Evolutionary conservation across 2,329 filamentous ascomycete genomes (phyloP).

Genomic region (Teratosphaeriaceae sp.): DNA sequence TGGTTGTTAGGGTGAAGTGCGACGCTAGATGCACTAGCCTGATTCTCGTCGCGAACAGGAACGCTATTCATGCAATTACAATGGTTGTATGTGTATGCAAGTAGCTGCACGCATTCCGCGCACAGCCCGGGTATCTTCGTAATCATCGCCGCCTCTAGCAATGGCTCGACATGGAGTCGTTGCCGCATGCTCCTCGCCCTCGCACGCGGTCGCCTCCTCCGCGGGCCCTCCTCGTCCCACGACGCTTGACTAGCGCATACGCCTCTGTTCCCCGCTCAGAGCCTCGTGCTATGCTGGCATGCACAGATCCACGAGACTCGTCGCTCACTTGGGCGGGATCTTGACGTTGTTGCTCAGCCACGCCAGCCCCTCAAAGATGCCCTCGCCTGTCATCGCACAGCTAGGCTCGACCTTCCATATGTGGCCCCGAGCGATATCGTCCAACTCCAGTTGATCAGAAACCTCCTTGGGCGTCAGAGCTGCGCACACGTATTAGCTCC

Average conservation of each 20-base stretch:
- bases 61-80: background rate
- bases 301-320: background rate
- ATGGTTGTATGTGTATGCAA: background rate
- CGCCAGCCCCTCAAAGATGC: conserved; percentile 47
- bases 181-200: background rate
- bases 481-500: conserved; percentile 12
- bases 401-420: conserved; percentile 50
- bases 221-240: background rate
- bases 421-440: conserved; percentile 46
- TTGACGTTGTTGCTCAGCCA: conserved; percentile 48
- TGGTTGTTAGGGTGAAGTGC: too few species aligned
- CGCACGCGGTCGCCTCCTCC: background rate
- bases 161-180: background rate
- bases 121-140: background rate
- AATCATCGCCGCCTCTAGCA: background rate
- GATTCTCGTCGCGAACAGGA: too few species aligned
- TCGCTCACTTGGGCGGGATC: conserved; percentile 20
- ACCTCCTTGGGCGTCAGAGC: conserved; percentile 47
- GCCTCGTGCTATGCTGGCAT: background rate
- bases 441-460: conserved; percentile 41
- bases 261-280: background rate
- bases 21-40: too few species aligned
- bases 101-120: background rate
- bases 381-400: conserved; percentile 48
- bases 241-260: background rate